Percentiles rank a stretch among this genome's conserved stretches.
These are phyloP conservation scores for Rhodotorula sp. DNA, from an alignment of 1,284 basidiomycete genomes.

Conservation along the genomic window DNA sequence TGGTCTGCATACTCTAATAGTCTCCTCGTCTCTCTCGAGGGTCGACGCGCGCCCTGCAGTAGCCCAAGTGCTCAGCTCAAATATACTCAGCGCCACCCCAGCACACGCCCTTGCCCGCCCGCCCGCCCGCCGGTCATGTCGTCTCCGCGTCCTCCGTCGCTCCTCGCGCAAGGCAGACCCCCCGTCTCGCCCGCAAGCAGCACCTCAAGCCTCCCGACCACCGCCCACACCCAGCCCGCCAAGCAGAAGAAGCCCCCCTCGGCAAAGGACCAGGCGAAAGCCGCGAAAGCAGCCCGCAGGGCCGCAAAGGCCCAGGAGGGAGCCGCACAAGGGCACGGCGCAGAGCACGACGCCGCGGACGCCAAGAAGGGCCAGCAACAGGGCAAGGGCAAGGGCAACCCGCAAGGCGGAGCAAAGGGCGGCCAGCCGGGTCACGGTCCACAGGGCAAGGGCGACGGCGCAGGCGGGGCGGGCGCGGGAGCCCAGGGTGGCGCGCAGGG, in stretches of 20 bases:
- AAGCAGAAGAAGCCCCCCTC: slow-evolving; percentile 12
- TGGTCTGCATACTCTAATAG: too few species aligned
- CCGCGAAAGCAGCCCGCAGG: slow-evolving; percentile 23
- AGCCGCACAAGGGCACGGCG: not conserved
- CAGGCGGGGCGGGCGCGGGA: not conserved
- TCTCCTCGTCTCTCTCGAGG: too few species aligned
- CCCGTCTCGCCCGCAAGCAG: not conserved
- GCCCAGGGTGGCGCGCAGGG: not conserved
- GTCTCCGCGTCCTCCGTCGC: slow-evolving; percentile 7
- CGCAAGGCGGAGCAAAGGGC: slow-evolving; percentile 2
- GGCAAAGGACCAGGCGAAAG: slow-evolving; percentile 24
- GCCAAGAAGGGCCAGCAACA: not conserved
- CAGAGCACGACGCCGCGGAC: not conserved
- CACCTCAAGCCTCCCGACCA: not conserved
- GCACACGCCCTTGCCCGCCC: not conserved
- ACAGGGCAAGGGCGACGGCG: not conserved
- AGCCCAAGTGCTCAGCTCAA: not conserved
- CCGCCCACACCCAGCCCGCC: not conserved
- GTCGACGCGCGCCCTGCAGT: too few species aligned
- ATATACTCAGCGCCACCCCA: too few species aligned
- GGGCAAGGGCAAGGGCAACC: slow-evolving; percentile 3
- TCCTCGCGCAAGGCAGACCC: slow-evolving; percentile 10
- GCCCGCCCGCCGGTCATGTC: slow-evolving; percentile 6
- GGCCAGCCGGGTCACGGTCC: too few species aligned
- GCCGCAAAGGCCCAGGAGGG: slow-evolving; percentile 13